A percentile compares a stretch with the other conserved stretches of the same genome.
Evolutionary conservation across 1,284 basidiomycete genomes (phyloP).

Genomic region (Leucoagaricus sp.): DNA sequence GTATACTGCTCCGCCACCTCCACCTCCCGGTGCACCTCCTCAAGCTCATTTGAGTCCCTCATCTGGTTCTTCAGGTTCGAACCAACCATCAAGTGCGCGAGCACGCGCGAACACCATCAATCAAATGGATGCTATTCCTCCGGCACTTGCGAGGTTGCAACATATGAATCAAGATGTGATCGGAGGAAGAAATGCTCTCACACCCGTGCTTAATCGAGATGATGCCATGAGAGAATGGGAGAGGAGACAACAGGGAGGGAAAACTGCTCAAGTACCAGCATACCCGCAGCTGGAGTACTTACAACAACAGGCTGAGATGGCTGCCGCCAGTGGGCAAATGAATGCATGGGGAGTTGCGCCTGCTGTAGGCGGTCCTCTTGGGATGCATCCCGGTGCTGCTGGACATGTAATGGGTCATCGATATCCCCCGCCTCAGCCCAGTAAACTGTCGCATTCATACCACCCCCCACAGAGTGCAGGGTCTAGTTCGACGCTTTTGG

Average conservation of each 20-base stretch:
- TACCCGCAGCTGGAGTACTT: slow-evolving; percentile 89
- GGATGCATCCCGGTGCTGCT: slow-evolving; percentile 17
- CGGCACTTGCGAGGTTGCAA: slow-evolving; percentile 85
- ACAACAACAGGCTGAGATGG: slow-evolving; percentile 90
- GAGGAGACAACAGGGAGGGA: slow-evolving; percentile 71
- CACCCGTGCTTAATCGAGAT: slow-evolving; percentile 87
- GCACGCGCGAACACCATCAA: slow-evolving; percentile 89
- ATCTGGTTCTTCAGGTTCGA: slow-evolving; percentile 71
- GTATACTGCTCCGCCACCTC: slow-evolving; percentile 34
- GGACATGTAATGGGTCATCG: slow-evolving; percentile 23
- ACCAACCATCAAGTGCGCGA: slow-evolving; percentile 52
- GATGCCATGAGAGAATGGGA: slow-evolving; percentile 93
- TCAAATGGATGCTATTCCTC: slow-evolving; percentile 85
- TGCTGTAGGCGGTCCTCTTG: slow-evolving; percentile 12
- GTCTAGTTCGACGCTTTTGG: slow-evolving; percentile 43
- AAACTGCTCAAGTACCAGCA: slow-evolving; percentile 57
- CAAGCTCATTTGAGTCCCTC: slow-evolving; percentile 49
- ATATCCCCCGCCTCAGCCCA: slow-evolving; percentile 58
- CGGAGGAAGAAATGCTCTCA: slow-evolving; percentile 78
- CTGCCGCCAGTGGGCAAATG: slow-evolving; percentile 49
- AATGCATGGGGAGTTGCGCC: slow-evolving; percentile 46
- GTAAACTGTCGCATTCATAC: slow-evolving; percentile 72
- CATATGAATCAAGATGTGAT: slow-evolving; percentile 90
- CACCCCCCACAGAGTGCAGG: slow-evolving; percentile 41
- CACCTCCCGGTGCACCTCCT: slow-evolving; percentile 33